Evolutionary conservation across 768 basidiomycete species (phyloP).

Genomic region (Pleurotus platypus): DNA sequence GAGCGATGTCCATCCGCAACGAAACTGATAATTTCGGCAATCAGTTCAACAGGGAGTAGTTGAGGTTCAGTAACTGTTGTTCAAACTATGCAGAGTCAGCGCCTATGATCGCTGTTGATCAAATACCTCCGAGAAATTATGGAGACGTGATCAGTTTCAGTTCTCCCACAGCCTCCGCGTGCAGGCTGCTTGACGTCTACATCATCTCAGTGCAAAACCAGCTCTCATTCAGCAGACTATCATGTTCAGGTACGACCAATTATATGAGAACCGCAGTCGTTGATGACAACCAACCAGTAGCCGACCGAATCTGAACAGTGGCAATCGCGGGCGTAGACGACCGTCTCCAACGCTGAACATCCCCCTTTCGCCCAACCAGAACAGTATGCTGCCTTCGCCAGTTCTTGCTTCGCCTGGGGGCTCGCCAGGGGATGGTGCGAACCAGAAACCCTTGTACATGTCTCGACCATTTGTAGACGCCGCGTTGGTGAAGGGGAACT

Average conservation of each 20-base stretch:
- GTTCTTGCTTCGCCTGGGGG: slow-evolving; percentile 37
- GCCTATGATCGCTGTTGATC: too few species aligned
- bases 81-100: too few species aligned
- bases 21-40: too few species aligned
- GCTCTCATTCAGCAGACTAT: too few species aligned
- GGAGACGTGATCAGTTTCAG: too few species aligned
- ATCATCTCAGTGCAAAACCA: too few species aligned
- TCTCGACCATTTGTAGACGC: slow-evolving; percentile 95
- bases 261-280: not conserved
- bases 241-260: not conserved
- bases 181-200: too few species aligned
- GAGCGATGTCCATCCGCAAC: too few species aligned
- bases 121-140: too few species aligned
- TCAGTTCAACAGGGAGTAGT: too few species aligned
- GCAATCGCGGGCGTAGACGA: slow-evolving; percentile 22
- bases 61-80: too few species aligned
- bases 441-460: slow-evolving; percentile 74
- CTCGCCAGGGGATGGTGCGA: slow-evolving; percentile 2
- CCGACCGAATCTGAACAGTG: slow-evolving; percentile 5
- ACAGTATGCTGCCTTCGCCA: slow-evolving; percentile 29
- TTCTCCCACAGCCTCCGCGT: too few species aligned
- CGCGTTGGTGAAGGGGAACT: slow-evolving; percentile 95
- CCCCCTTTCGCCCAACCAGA: slow-evolving; percentile 23
- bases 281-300: not conserved
- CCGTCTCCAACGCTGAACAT: slow-evolving; percentile 29